These are phyloP conservation scores for Cicer chorassanicum DNA, from an alignment of 306 rosid species.

Conservation along the genomic window DNA sequence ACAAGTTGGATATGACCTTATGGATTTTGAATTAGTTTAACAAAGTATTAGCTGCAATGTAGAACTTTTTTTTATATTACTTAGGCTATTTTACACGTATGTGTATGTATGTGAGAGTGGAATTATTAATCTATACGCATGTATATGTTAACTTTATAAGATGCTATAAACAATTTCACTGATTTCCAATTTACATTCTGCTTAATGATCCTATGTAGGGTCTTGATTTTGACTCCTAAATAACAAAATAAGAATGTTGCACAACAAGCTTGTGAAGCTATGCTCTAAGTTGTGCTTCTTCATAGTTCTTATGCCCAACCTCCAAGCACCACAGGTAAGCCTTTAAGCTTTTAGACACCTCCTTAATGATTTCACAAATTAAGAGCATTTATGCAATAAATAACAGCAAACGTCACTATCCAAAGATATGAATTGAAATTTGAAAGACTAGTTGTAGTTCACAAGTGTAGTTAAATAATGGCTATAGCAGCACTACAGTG, in stretches of 20 bases:
- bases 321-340: not conserved
- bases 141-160: not conserved
- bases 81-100: not conserved
- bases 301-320: not conserved
- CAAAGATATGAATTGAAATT: not conserved
- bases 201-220: not conserved
- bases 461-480: no score
- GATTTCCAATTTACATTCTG: not conserved
- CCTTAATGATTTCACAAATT: not conserved
- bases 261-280: conserved; percentile 10
- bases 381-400: not conserved
- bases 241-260: conserved; percentile 1
- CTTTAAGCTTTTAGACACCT: not conserved
- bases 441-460: not conserved
- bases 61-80: not conserved
- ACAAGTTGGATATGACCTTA: not conserved
- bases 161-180: not conserved
- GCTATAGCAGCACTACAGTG: no score
- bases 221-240: not conserved
- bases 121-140: not conserved
- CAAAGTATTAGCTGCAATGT: not conserved
- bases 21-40: not conserved
- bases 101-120: not conserved
- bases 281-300: not conserved
- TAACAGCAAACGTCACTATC: not conserved